Evolutionary conservation across 2,329 filamentous ascomycete species (phyloP), one percentile per base, ranked within the genome.

Genomic region (Cordyceps militaris): DNA sequence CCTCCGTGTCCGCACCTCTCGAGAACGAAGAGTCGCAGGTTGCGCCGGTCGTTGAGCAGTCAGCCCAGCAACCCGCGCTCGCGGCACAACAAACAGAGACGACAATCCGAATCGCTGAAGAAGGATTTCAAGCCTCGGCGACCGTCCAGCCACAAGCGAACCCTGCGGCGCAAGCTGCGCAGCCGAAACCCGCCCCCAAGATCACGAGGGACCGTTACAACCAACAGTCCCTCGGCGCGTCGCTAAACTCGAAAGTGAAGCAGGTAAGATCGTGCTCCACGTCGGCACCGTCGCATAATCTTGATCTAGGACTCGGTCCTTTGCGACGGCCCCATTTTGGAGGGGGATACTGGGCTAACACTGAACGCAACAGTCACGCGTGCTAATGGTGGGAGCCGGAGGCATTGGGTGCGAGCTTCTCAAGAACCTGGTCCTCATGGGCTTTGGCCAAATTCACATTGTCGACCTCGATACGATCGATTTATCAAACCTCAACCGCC

Each of bases 381-480:
- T 97, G 55, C 80, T 99, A 59, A 91, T 99, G 79, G 93, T 99
- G 58, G 94, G 94, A 66, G 94, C 94, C 57, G 94, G 94, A 61
- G 94, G 94, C 61, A 99, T 99, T 69, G 94, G 94, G 65, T 99
- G 94, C 75, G 94, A 99, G 75, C 81, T 99, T 8, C 84, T 99
- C 63, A 99, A 99, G 79, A 96, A 97, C 72, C 85, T 99, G 58
- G 91, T 93, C 46, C 85, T 96, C 50, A 88, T 86, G 44, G 92
- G 93, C 64, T 99, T 96, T 66, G 91, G 91, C 63, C 89, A 96
- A 74, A 86, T 97, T 52, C 89, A 96, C 72, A 87, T 97, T 47
- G 91, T 99, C 64, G 94, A 99, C 72, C 88, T 99, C 60, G 94
- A 99, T 72, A 99, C 94, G 1, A 97, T 99, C 74, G 94, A 99